Base-by-base conservation (phyloP, 129 eudicot genomes). In the Kitagawia praeruptora region DNA sequence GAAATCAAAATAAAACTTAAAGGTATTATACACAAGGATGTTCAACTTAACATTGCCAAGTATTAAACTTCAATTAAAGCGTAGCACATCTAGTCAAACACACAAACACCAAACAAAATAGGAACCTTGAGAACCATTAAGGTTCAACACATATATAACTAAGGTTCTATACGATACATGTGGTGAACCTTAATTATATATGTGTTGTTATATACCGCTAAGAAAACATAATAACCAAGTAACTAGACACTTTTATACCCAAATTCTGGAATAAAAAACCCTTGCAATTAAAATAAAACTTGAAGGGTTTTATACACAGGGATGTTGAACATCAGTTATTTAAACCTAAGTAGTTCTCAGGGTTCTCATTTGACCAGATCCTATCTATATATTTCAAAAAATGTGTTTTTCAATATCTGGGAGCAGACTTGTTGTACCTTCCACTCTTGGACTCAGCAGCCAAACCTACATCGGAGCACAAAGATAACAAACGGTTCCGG, bases 391-490 rank as follows among this genome's bases (percentile, higher is more conserved):
- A 74, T 51, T 38, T 47, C 70, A 79, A 75, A 58, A 28, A 28
- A 27, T 75, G 61, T 71, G 49, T 19, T 58, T 23, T 41, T 27
- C 45, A 56, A 37, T 23, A 34, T 66, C 69, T 61, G 12, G 6
- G 56, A 27, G 46, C 8, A 48, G 53, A 80, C 25, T 10, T 71
- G 44, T 10, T 71, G 44, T 90, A 96, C 99, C 98, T 92, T 86
- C 98, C 99, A 88, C 86, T 87, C 87, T 88, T 92, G 51, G 99
- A 89, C 87, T 96, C 99, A 3, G 99, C 98, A 80, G 98, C 99
- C 88, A 92, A 85, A 78, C 99, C 99, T 18, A 96, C 99, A 84
- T 96, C 99, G 77, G 99, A 96, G 91, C 99, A 96, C 84, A 96
- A 85, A 40, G 99, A 96, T 49, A 96, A 82, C 84, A 96, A 81